Percentiles rank a stretch among this genome's conserved stretches.
Evolutionary conservation across 2,329 filamentous ascomycete genomes (phyloP).

Genomic region (Calonectria fujianensis): DNA sequence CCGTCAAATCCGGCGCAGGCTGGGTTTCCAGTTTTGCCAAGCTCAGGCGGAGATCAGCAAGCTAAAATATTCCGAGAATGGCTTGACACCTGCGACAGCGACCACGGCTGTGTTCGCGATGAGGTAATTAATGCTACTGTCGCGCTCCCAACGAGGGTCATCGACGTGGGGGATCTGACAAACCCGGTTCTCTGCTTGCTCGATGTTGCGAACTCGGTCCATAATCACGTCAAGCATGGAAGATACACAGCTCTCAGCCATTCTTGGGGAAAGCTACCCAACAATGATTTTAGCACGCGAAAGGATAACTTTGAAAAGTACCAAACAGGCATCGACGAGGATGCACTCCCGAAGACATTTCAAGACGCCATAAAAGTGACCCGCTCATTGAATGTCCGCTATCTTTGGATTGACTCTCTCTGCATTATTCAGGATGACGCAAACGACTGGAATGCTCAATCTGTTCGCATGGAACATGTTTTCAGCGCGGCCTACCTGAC

Average conservation of each 20-base stretch:
- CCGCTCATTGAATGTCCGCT: background rate
- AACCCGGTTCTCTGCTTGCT: background rate
- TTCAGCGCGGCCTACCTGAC: constrained; percentile 2
- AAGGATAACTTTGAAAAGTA: background rate
- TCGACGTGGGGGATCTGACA: background rate
- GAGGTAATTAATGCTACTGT: background rate
- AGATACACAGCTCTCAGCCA: background rate
- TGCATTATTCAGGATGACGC: background rate
- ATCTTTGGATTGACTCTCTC: constrained; percentile 11
- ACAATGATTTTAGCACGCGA: background rate
- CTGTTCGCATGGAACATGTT: constrained; percentile 7
- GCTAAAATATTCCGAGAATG: background rate
- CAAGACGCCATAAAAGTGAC: background rate
- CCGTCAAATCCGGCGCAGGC: background rate
- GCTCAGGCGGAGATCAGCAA: background rate
- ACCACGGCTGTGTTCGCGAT: background rate
- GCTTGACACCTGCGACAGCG: background rate
- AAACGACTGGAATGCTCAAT: constrained; percentile 1
- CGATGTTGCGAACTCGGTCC: too few species aligned
- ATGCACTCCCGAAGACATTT: background rate
- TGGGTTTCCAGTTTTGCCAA: constrained; percentile 2
- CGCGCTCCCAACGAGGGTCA: background rate
- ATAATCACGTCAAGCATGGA: background rate
- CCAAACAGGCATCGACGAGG: background rate
- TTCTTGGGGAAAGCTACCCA: background rate